Base-by-base conservation (phyloP, 805 yeast genomes). In the Nematodospora valgi region DNA sequence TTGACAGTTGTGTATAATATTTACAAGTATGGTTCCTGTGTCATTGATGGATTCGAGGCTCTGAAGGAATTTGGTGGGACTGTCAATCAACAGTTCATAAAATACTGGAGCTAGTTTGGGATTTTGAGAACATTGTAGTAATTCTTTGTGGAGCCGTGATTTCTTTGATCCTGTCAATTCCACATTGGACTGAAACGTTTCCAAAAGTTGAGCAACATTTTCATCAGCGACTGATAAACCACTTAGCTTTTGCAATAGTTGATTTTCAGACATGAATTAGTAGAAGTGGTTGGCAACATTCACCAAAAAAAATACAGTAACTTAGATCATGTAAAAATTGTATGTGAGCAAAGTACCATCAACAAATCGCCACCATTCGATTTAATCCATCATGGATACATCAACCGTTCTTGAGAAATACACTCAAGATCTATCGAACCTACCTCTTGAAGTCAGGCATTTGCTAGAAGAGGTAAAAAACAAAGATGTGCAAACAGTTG, bases 371-470 rank as follows among this genome's bases (percentile, higher is more conserved):
- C n/a, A n/a, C n/a, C n/a, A n/a, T n/a, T n/a, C n/a, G n/a, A 14
- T 8, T 14, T 26, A 13, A 26, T 14, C 30, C 12, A 24, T 21
- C 17, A 86, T 86, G 95, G 98, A 89, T 61, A 89, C 97, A 3
- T 88, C 96, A n/a, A 76, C 93, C 1, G 70, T 68, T 10, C 52
- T 67, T 16, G 72, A 65, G 41, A 66, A 66, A 43, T 65, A 65
- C 40, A 66, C 72, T 2, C 81, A 76, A 52, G 82, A 78, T 45
- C 67, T 91, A 27, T 78, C 91, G 8, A 91, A 89, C 48, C 70
- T 93, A 28, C 96, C 96, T 16, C 80, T 86, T 4, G 98, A 91
- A 58, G 72, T 91, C 28, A 81, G 81, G 35, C 86, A 84, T 50
- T 62, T 87, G 23, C 62, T 91, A 31, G 84, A 84, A 34, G 98